Base-by-base conservation (phyloP, 2,329 filamentous ascomycete species). In the Teratosphaeria zuluensis region DNA sequence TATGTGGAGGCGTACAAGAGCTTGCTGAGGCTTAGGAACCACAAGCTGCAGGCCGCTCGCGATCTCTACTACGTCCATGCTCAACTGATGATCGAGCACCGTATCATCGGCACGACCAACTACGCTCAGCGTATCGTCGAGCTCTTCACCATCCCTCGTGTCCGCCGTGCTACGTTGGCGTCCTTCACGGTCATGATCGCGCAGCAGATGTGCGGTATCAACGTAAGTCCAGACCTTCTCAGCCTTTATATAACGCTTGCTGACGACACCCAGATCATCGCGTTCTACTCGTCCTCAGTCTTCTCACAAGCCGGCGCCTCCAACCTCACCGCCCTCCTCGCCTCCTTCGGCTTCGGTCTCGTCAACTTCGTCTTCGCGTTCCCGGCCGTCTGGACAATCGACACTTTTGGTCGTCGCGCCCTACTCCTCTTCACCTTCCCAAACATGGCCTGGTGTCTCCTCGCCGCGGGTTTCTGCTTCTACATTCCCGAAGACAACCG, bases 21-120 rank as follows among this genome's bases (percentile, higher is more conserved):
- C 1, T 78, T 83, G 68, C 67, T 69, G 12, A 70, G 68, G 4
- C 69, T 84, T 7, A 77, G 81, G 4, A 74, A 74, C 53, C 74
- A 75, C 19, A 75, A 79, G 30, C 70, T 84, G 4, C 79, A 82
- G 62, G 81, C 81, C 0, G 80, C 80, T 1, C 73, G 81, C 19
- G 81, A 84, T 59, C 72, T 81, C 53, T 84, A 81, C 72, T 83
- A 83, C 62, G 51, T 73, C 70, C 57, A 72, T 70, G 63, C 64
- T 64, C 54, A 58, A 51, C 66, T 64, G 51, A 66, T 62, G 51
- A 71, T 67, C 48, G 62, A 64, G 35, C 58, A 59, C 2, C 59
- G 58, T 55, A 63, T 64, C 62, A 59, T 72, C 51, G 63, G 74
- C 16, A 73, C 74, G 8, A 51, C 28, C 54, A 76, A 67, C 70